Evolutionary conservation across 2,329 filamentous ascomycete genomes (phyloP), one percentile per base, ranked within the genome.

Genomic region (Aspergillus fischeri): DNA sequence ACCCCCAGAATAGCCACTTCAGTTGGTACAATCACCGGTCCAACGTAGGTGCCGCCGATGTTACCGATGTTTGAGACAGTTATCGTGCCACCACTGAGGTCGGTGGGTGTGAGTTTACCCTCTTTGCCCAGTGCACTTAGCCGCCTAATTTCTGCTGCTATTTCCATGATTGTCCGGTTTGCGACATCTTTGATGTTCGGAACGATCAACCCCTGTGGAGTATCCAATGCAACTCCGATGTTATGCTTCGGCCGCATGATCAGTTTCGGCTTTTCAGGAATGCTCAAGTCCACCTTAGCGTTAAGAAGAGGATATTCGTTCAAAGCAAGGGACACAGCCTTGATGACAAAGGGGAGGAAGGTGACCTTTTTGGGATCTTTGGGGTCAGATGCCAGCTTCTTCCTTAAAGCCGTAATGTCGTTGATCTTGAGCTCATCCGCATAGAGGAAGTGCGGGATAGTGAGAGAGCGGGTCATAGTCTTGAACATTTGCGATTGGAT

Each of bases 11-110:
- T 99, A 8, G 91, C 92, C 9, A 97, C 90, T 76, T 97, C 92
- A 45, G 85, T 89, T 61, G 92, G 88, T 49, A 96, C 91, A 65
- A 99, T 91, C 51, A 99, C 90, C 1, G 94, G 94, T 29, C 89
- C 87, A 49, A 97, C 86, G 66, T 96, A 96, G 1, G 90, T 94
- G 28, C 94, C 94, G 54, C 94, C 94, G 49, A 99, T 91, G 66
- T 87, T 96, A 49, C 94, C 94, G 65, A 99, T 96, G 73, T 99
- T 99, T 66, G 92, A 96, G 51, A 99, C 86, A 0, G 94, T 97
- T 68, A 99, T 93, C 1, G 94, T 97, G 17, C 92, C 92, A 53
- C 92, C 92, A 38, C 81, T 83, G 61, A 99, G 81, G 73, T 99
- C 92, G 20, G 83, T 80, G 2, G 86, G 83, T 1, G 85, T 80